Base-by-base conservation (phyloP, 768 basidiomycete genomes). In the Daedalea quercina region DNA sequence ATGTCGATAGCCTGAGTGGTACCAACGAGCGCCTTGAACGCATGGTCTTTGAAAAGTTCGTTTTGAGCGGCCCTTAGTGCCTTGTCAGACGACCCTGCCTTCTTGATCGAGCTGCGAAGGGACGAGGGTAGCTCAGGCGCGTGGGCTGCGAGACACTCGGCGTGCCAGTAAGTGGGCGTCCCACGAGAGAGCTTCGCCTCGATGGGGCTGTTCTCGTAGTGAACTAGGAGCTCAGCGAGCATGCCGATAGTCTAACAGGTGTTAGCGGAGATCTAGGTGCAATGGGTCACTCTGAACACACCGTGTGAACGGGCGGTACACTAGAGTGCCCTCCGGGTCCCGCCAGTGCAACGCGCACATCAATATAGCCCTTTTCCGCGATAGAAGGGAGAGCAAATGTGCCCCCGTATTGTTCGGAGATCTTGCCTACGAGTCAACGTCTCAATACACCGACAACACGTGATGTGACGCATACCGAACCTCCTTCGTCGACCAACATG, bases 401-500 rank as follows among this genome's bases (percentile, higher is more conserved):
- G 1, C 60, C 57, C 2, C 69, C 73, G 13, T 60, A 62, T 45
- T 61, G 44, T 26, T 68, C 59, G 8, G 35, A 41, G 47, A 60
- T 70, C 28, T 62, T 63, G 51, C 63, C 71, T 71, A 8, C 26
- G 17, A 9, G 17, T 19, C 7, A 28, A 48, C 28, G 26, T n/a
- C 15, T 11, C 28, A 35, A 48, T 7, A 44, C 4, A 8, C 9
- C n/a, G 13, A 47, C 47, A n/a, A 25, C 19, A 19, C 28, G n/a
- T 24, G 19, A 9, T 28, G 20, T 8, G 9, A 33, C 9, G 46
- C 46, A 28, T 33, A 47, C 46, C 54, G 53, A 60, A 69, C 78
- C 76, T 7, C 80, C 80, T 68, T 84, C 83, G 53, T 84, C 84
- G 11, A 84, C 71, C n/a, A 82, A 61, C 60, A 84, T 66, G 1